Percentiles rank a stretch among this genome's conserved stretches.
phyloP scores from a whole-genome alignment of 352 stramenopile species.

The Pythium aphanidermatum region DNA sequence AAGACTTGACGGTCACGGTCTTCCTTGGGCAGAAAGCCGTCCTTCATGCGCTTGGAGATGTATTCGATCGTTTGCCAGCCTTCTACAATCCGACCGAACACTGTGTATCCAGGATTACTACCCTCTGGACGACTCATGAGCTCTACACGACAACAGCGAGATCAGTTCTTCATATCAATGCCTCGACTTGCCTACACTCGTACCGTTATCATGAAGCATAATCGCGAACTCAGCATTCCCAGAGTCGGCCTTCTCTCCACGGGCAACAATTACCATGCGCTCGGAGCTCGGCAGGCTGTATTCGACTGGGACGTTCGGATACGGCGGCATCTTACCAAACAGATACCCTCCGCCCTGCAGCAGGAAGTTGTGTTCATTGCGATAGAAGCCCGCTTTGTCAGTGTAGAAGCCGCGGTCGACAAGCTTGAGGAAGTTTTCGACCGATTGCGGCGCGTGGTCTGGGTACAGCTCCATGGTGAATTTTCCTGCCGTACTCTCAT shows the following conservation, averaged over 20 bases:
- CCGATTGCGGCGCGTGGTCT: constrained; percentile 67
- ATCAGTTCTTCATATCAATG: too few species aligned
- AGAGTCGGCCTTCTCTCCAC: constrained; percentile 55
- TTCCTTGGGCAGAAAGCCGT: constrained; percentile 63
- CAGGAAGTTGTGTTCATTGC: constrained; percentile 77
- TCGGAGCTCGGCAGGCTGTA: constrained; percentile 76
- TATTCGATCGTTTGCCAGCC: constrained; percentile 75
- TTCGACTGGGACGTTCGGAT: constrained; percentile 66
- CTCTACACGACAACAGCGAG: too few species aligned
- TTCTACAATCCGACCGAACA: constrained; percentile 68
- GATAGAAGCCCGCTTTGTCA: constrained; percentile 78
- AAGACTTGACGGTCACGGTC: constrained; percentile 51
- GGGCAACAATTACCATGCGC: constrained; percentile 79
- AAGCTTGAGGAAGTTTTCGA: constrained; percentile 65
- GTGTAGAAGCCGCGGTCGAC: constrained; percentile 59
- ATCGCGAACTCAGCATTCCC: constrained; percentile 82
- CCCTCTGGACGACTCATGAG: constrained; percentile 51
- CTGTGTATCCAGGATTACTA: constrained; percentile 67
- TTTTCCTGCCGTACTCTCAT: too few species aligned
- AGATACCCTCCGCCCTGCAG: constrained; percentile 76
- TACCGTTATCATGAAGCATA: constrained; percentile 84
- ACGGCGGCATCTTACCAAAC: constrained; percentile 57
- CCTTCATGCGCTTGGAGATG: constrained; percentile 67
- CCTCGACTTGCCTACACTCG: constrained; percentile 22
- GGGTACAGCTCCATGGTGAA: constrained; percentile 80